Base-by-base conservation (phyloP, 2,329 filamentous ascomycete species). In the Pseudogymnoascus sp. region DNA sequence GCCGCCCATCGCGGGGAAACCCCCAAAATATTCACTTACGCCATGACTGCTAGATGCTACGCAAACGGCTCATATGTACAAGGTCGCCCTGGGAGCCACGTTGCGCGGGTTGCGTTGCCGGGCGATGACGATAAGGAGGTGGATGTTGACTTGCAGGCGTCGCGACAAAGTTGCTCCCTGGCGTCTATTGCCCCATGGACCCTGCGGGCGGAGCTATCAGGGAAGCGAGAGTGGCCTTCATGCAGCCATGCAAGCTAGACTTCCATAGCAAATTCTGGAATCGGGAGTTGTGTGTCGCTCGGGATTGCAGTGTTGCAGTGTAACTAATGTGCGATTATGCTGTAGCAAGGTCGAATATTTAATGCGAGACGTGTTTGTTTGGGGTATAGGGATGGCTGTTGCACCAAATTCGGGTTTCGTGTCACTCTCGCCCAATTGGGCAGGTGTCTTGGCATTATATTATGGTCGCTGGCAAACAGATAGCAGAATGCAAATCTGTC, bases 71-170 rank as follows among this genome's bases (percentile, higher is more conserved):
- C 55, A 59, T 59, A 59, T 39, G 55, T 36, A 36, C 31, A 36
- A 59, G 36, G 55, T 59, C 55, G 55, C 55, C 55, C 33, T 59
- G 31, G 31, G 21, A 37, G 55, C 55, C 33, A 59, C 55, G 55
- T 59, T 36, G 55, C 33, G 31, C 36, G 55, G 55, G 31, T 59
- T 36, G 31, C 18, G 55, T 59, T 39, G 55, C 18, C 8, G 55
- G 35, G 7, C 55, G 36, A 59, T 59, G 55, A 39, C 55, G 55
- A 59, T 59, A 59, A 59, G 55, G 55, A 59, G 55, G 55, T 59
- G 55, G 9, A 37, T 39, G 55, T 39, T 36, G 55, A 39, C 55
- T 37, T 59, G 55, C 8, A 40, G 6, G 42, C 21, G 55, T 59
- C 55, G 55, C 55, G 55, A 59, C 45, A 52, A 59, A 59, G 55